phyloP scores from a whole-genome alignment of 352 stramenopile species.

The Phytophthora fragariae region DNA sequence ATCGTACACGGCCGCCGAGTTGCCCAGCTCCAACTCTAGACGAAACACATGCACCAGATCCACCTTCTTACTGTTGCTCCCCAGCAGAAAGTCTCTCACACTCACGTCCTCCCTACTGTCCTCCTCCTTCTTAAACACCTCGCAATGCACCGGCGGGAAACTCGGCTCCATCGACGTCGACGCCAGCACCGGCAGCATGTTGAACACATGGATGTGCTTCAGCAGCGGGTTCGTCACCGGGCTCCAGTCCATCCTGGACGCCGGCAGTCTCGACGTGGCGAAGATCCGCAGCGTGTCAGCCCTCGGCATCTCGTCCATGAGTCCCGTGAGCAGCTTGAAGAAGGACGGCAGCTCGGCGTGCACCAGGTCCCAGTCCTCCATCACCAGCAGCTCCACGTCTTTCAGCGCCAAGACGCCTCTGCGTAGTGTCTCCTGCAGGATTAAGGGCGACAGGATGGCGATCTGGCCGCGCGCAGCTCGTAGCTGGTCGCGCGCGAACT shows the following conservation, averaged over 20 bases:
- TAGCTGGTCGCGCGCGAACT: slow-evolving; percentile 28
- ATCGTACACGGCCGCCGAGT: slow-evolving; percentile 76
- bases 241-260: slow-evolving; percentile 64
- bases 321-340: slow-evolving; percentile 46
- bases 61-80: slow-evolving; percentile 74
- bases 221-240: slow-evolving; percentile 61
- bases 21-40: slow-evolving; percentile 72
- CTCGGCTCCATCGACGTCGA: slow-evolving; percentile 28
- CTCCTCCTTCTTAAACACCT: slow-evolving; percentile 47
- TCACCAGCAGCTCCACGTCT: slow-evolving; percentile 57
- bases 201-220: slow-evolving; percentile 69
- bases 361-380: slow-evolving; percentile 76
- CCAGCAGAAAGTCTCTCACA: slow-evolving; percentile 72
- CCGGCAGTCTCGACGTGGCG: slow-evolving; percentile 58
- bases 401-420: slow-evolving; percentile 34
- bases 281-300: slow-evolving; percentile 51
- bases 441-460: slow-evolving; percentile 53
- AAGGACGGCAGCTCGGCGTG: slow-evolving; percentile 68
- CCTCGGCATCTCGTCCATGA: slow-evolving; percentile 22
- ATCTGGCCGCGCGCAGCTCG: slow-evolving; percentile 39
- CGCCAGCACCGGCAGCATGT: slow-evolving; percentile 57
- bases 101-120: slow-evolving; percentile 6
- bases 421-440: slow-evolving; percentile 52
- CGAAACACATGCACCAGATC: slow-evolving; percentile 73
- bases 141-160: slow-evolving; percentile 58